Evolutionary conservation across 1,139 yeast species (phyloP), one percentile per base, ranked within the genome.

Genomic region (Pichia sp.): DNA sequence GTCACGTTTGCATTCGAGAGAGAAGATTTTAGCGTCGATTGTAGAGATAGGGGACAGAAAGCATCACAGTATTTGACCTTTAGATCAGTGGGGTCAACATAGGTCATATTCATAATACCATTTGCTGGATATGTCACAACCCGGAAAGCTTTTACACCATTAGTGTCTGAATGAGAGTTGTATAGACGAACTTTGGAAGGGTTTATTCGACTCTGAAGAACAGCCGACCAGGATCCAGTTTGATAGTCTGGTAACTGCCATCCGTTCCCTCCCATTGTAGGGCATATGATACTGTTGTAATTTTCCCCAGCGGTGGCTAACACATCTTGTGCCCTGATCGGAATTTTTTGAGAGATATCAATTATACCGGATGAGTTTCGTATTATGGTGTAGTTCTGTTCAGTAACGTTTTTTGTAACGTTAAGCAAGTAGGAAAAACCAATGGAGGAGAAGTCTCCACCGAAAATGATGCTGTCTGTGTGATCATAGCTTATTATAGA

Each of bases 21-120:
- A 27, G 77, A 53, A 6, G 59, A 52, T 2, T 64, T 49, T 16
- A 71, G 69, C 1, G 73, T 67, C 0, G 75, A 56, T 8, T 70
- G 64, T 29, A 73, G 69, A 4, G 70, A 64, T 44, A 87, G 70
- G 0, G 97, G 95, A 69, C 99, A 93, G 78, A 81, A 86, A 1
- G 97, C 95, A 68, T 91, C 97, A 75, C 99, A 93, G 60, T 71
- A 72, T 4, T 73, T 66, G 7, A 81, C 51, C 33, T 74, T 73
- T 54, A 85, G 83, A 1, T 90, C 78, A 1, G 68, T 62, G 2
- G 96, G 95, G 66, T 92, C 95, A 40, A 87, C 73, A 65, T 90
- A 93, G 0, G 96, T 84, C 61, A 93, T 71, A 67, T 93, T 93
- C 96, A 93, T 87, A 60, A 92, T 92, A 62, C 98, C 92, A 62